Evolutionary conservation across 2,329 filamentous ascomycete species (phyloP).

Genomic region (Biscogniauxia mediterranea): DNA sequence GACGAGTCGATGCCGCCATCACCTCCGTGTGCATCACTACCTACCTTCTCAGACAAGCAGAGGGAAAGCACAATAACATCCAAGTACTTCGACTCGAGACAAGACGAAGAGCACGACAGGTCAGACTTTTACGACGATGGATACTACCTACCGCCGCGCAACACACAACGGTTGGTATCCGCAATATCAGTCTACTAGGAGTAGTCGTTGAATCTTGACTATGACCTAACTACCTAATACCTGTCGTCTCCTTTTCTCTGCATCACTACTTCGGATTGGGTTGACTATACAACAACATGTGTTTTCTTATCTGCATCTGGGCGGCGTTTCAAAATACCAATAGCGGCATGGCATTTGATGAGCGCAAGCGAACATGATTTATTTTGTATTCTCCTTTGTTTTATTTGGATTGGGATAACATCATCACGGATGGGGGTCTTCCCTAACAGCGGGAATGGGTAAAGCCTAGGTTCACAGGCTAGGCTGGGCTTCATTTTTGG

Average conservation of each 20-base stretch:
- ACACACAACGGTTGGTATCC: slow-evolving; percentile 50
- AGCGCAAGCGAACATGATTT: slow-evolving; percentile 30
- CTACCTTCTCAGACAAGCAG: slow-evolving; percentile 60
- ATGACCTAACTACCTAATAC: background rate
- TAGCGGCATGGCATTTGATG: slow-evolving; percentile 33
- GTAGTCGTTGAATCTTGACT: slow-evolving; percentile 25
- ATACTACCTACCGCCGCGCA: slow-evolving; percentile 53
- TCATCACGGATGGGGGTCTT: slow-evolving; percentile 7
- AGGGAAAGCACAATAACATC: slow-evolving; percentile 37
- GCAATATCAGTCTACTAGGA: slow-evolving; percentile 57
- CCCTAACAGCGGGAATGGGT: slow-evolving; percentile 15
- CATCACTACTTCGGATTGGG: slow-evolving; percentile 21
- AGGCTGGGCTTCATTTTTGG: slow-evolving; percentile 10
- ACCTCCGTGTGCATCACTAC: slow-evolving; percentile 56
- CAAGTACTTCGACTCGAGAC: slow-evolving; percentile 35
- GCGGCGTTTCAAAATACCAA: slow-evolving; percentile 36
- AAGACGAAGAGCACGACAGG: slow-evolving; percentile 39
- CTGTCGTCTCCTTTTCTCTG: slow-evolving; percentile 29
- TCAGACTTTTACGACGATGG: slow-evolving; percentile 49
- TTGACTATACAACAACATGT: slow-evolving; percentile 20
- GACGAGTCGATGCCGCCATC: slow-evolving; percentile 74
- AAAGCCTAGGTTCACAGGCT: slow-evolving; percentile 19
- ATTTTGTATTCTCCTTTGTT: slow-evolving; percentile 24
- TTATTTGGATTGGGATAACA: slow-evolving; percentile 8
- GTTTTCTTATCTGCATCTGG: slow-evolving; percentile 36